phyloP scores from a whole-genome alignment of 208 protist species.

The Herpetomonas tarakana region DNA sequence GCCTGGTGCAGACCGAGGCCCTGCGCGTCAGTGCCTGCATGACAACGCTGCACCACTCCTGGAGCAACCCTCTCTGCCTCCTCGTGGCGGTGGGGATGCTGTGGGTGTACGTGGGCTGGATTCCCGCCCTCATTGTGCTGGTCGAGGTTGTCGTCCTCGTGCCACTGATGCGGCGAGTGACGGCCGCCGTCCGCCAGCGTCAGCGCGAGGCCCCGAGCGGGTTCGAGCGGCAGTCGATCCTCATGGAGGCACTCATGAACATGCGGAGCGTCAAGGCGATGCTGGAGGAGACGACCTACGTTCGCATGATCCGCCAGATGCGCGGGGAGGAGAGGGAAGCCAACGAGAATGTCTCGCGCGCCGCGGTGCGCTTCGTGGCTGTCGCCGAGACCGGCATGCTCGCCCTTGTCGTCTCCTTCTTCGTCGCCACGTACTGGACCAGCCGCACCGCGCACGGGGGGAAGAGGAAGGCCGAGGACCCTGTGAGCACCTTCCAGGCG shows the following conservation, averaged over 20 bases:
- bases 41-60: conserved; percentile 47
- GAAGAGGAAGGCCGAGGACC: neutral
- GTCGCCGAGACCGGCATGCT: conserved; percentile 24
- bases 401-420: conserved; percentile 24
- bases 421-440: conserved; percentile 21
- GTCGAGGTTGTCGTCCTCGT: conserved; percentile 23
- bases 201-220: conserved; percentile 16
- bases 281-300: conserved; percentile 35
- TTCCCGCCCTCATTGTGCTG: conserved; percentile 29
- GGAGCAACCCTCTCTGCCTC: conserved; percentile 43
- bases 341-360: conserved; percentile 22
- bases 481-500: conserved; percentile 4
- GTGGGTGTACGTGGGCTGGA: conserved; percentile 35
- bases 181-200: conserved; percentile 23
- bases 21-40: conserved; percentile 32
- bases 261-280: conserved; percentile 62
- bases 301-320: conserved; percentile 25
- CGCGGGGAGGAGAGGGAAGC: conserved; percentile 19
- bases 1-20: conserved; percentile 43
- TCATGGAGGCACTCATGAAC: conserved; percentile 28
- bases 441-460: conserved; percentile 12
- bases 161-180: conserved; percentile 26
- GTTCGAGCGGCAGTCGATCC: conserved; percentile 30
- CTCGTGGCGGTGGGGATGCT: conserved; percentile 26
- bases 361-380: conserved; percentile 15